phyloP scores from a whole-genome alignment of 805 yeast species.

The Priceomyces fermenticarens region DNA sequence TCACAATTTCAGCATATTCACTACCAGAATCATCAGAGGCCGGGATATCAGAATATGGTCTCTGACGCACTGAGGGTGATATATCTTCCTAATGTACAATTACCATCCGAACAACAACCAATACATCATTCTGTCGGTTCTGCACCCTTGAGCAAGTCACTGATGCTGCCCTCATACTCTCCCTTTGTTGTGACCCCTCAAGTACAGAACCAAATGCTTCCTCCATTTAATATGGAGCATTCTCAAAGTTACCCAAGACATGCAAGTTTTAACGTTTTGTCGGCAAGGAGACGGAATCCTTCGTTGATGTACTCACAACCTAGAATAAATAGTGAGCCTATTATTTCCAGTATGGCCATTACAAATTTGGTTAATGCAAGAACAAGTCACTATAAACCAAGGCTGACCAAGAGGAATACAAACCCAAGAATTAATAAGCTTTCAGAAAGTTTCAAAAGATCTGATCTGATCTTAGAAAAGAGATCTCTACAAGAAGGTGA shows the following conservation, averaged over 20 bases:
- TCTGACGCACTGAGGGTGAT: conserved; percentile 5
- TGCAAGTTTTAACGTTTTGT: conserved; percentile 3
- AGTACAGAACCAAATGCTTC: background rate
- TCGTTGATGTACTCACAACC: conserved; percentile 1
- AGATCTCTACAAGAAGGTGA: conserved; percentile 14
- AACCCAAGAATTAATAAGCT: conserved; percentile 37
- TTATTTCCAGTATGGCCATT: conserved; percentile 2
- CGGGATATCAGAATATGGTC: conserved; percentile 1
- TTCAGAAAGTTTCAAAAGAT: conserved; percentile 10
- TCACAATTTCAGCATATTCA: conserved; percentile 1
- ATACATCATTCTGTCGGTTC: conserved; percentile 3
- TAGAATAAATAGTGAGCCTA: conserved; percentile 1
- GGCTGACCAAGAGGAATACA: conserved; percentile 32
- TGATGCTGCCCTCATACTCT: conserved; percentile 1
- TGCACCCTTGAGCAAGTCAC: background rate
- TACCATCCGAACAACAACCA: conserved; percentile 5
- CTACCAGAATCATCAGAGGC: background rate
- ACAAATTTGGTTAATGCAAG: conserved; percentile 2
- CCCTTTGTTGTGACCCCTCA: background rate
- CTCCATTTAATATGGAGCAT: conserved; percentile 3
- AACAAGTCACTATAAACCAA: conserved; percentile 28
- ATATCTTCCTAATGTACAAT: conserved; percentile 8
- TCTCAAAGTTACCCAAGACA: conserved; percentile 3
- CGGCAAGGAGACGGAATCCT: background rate
- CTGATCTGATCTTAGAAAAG: background rate